Base-by-base conservation (phyloP, 176 grass and related monocot species). In the Bolboschoenus planiculmis region DNA sequence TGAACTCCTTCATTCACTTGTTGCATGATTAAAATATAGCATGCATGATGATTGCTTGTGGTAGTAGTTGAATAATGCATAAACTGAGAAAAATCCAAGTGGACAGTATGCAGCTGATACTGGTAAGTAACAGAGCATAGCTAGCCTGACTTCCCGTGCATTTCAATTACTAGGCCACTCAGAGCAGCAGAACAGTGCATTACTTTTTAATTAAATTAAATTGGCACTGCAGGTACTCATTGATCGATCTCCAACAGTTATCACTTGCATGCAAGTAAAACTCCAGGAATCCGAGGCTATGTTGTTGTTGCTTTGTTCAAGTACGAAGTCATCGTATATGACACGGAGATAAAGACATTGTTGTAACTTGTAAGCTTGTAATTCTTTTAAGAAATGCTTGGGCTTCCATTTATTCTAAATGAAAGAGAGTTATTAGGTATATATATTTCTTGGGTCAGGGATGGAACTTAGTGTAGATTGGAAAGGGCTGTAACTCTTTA, bases 1-100 rank as follows among this genome's bases (percentile, higher is more conserved):
- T 7, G 8, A n/a, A 40, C 2, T 42, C 20, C 18, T 21, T 10
- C 8, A 21, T 40, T 37, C 9, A 23, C 70, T 18, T 74, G 70
- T 29, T 74, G 42, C 24, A 74, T 74, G 42, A 74, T 74, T 27
- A 15, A 74, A 48, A 74, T 48, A 47, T 27, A 11, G 70, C 70
- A 74, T 74, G 70, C 70, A 48, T 74, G 23, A 48, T 74, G 70
- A 48, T 74, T 74, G 70, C 70, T 47, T 74, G 43, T 24, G 23
- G 42, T 30, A 48, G 39, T 74, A 48, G 39, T 74, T 48, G 39
- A 74, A 74, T 53, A 8, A 15, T 74, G 24, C 23, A 48, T 74
- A 74, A 15, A 48, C 18, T 74, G 70, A 48, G 42, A 48, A 72
- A 39, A 72, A 46, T 44, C 67, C 67, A 3, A 74, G 1, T 47